These are phyloP conservation scores for Exsudoporus frostii DNA, from an alignment of 768 basidiomycete species.

Conservation along the genomic window DNA sequence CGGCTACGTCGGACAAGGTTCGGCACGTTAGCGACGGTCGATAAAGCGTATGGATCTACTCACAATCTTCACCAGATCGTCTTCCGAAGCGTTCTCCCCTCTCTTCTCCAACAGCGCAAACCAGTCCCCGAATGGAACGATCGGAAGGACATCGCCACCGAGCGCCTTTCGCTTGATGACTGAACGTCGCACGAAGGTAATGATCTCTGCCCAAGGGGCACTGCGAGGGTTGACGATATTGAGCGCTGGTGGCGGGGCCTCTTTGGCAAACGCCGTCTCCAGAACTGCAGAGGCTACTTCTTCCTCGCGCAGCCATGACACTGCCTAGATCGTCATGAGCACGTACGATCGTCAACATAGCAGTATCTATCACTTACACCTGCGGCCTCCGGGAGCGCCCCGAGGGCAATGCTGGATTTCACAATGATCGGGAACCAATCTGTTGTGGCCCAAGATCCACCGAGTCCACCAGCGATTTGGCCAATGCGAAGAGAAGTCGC, in stretches of 20 bases:
- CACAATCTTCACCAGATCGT: slow-evolving; percentile 33
- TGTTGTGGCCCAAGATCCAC: slow-evolving; percentile 41
- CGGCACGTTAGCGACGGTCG: not conserved
- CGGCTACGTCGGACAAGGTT: slow-evolving; percentile 20
- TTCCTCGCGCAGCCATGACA: slow-evolving; percentile 45
- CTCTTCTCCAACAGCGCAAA: slow-evolving; percentile 25
- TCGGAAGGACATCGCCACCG: slow-evolving; percentile 14
- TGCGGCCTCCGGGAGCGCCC: slow-evolving; percentile 26
- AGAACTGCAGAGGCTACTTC: slow-evolving; percentile 34
- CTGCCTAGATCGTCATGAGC: slow-evolving; percentile 20
- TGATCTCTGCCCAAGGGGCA: slow-evolving; percentile 31
- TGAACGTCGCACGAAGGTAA: slow-evolving; percentile 22
- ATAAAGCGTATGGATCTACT: slow-evolving; percentile 1
- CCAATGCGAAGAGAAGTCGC: slow-evolving; percentile 42
- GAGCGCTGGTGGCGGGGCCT: slow-evolving; percentile 21
- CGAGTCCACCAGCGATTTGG: slow-evolving; percentile 41
- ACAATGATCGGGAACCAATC: slow-evolving; percentile 49
- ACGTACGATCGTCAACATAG: not conserved
- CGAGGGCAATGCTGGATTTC: slow-evolving; percentile 31
- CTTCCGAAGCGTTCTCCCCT: slow-evolving; percentile 17
- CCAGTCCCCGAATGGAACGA: slow-evolving; percentile 37
- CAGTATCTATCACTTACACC: slow-evolving; percentile 31
- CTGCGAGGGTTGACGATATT: slow-evolving; percentile 41
- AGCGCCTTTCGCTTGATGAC: slow-evolving; percentile 13
- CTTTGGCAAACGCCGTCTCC: slow-evolving; percentile 24